A percentile compares a stretch with the other conserved stretches of the same genome.
These are phyloP conservation scores for Pichia sp. DNA, from an alignment of 1,139 yeast species.

Conservation along the genomic window DNA sequence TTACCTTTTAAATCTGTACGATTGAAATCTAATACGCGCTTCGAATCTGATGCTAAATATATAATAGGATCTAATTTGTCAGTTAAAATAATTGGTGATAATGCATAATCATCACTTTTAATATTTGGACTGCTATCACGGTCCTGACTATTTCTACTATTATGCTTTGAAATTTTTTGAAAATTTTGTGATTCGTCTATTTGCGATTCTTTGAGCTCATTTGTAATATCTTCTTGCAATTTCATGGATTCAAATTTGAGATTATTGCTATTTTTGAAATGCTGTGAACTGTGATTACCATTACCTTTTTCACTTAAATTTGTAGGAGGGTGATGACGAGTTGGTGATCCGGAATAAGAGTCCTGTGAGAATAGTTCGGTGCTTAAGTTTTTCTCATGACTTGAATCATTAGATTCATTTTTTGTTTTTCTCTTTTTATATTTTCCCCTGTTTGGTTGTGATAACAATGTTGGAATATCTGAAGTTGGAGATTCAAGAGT, in stretches of 20 bases:
- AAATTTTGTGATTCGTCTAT: background rate
- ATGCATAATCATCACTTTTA: background rate
- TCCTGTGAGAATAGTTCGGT: constrained; percentile 10
- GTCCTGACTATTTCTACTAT: too few relatives aligned
- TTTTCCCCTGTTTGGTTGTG: background rate
- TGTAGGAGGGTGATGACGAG: background rate
- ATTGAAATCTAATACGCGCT: too few relatives aligned
- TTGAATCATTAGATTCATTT: background rate
- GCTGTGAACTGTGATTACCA: background rate
- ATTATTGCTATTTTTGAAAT: background rate
- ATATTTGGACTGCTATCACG: background rate
- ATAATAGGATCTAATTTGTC: background rate
- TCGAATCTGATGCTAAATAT: too few relatives aligned
- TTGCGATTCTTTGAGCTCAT: background rate
- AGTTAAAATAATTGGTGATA: background rate
- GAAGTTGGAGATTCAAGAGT: too few relatives aligned
- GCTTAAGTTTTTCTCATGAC: background rate
- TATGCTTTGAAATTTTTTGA: background rate
- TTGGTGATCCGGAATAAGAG: constrained; percentile 6
- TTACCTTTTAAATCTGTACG: too few relatives aligned
- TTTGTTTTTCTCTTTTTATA: background rate
- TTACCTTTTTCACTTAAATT: background rate
- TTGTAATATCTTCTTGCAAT: background rate
- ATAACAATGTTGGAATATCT: background rate
- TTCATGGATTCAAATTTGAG: background rate